Conservation (phyloP, 2,329 filamentous ascomycete species). For the Aspergillus japonicus region DNA sequence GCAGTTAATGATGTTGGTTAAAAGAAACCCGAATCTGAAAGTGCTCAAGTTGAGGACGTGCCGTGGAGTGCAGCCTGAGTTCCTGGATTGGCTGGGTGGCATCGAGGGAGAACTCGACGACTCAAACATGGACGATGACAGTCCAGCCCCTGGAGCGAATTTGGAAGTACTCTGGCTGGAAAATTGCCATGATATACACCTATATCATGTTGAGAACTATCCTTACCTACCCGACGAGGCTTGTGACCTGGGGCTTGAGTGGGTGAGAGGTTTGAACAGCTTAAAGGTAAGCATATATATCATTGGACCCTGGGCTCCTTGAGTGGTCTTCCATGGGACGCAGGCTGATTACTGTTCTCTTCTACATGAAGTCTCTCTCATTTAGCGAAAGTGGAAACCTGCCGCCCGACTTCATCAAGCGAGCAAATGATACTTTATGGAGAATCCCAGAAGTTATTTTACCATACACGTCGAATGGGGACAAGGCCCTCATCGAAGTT, state of each 20-base stretch:
- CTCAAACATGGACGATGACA: background rate
- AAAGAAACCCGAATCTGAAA: conserved; percentile 28
- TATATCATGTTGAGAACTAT: conserved; percentile 13
- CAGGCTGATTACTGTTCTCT: background rate
- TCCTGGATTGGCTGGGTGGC: conserved; percentile 36
- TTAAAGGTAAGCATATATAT: conserved; percentile 22
- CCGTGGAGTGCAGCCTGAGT: conserved; percentile 33
- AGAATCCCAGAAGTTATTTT: conserved; percentile 28
- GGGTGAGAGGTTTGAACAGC: conserved; percentile 25
- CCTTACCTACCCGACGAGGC: conserved; percentile 6
- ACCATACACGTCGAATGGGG: conserved; percentile 17
- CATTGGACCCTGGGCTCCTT: too few species aligned
- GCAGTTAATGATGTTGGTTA: conserved; percentile 35
- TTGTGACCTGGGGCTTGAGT: conserved; percentile 26
- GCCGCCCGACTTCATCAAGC: conserved; percentile 21
- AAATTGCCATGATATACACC: conserved; percentile 25
- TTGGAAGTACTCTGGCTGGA: conserved; percentile 30
- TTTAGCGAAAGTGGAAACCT: conserved; percentile 27
- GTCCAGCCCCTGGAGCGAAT: conserved; percentile 20
- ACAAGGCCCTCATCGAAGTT: conserved; percentile 23
- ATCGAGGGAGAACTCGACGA: conserved; percentile 16
- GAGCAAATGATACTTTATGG: conserved; percentile 28
- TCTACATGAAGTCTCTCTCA: conserved; percentile 26
- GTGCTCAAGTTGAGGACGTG: conserved; percentile 34
- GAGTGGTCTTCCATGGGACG: background rate